A percentile compares a stretch with the other conserved stretches of the same genome.
These are phyloP conservation scores for Lipomyces oligophaga DNA, from an alignment of 805 yeast genomes.

Conservation along the genomic window DNA sequence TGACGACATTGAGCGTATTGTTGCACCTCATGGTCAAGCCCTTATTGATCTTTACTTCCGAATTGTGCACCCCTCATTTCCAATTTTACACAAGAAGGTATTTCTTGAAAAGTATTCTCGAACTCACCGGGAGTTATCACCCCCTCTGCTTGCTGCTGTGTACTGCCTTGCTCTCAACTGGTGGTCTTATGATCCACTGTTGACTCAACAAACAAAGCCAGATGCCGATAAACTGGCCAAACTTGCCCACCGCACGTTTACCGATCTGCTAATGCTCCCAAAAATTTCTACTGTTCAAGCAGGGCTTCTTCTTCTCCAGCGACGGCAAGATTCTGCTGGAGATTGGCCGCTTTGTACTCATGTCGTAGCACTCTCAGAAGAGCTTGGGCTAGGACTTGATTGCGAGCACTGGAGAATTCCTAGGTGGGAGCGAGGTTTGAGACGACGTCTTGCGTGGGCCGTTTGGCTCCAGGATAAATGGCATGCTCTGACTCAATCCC, in stretches of 20 bases:
- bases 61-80: conserved; percentile 85
- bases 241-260: conserved; percentile 61
- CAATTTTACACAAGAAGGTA: conserved; percentile 84
- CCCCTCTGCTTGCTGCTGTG: conserved; percentile 86
- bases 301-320: conserved; percentile 70
- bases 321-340: conserved; percentile 30
- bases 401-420: conserved; percentile 91
- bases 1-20: conserved; percentile 76
- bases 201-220: conserved; percentile 75
- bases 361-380: conserved; percentile 84
- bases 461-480: conserved; percentile 90
- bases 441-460: conserved; percentile 93
- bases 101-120: conserved; percentile 86
- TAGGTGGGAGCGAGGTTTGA: conserved; percentile 87
- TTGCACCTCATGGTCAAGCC: conserved; percentile 88
- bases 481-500: conserved; percentile 73
- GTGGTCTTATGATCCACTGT: conserved; percentile 86
- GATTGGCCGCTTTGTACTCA: conserved; percentile 35
- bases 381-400: conserved; percentile 82
- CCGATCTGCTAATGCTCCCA: conserved; percentile 77
- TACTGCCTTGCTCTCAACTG: conserved; percentile 84
- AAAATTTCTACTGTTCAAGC: conserved; percentile 90
- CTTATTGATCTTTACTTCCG: conserved; percentile 68
- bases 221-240: conserved; percentile 65
- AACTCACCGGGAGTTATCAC: conserved; percentile 86